Evolutionary conservation across 306 rosid species (phyloP).

Genomic region (Ziziphus jujuba): DNA sequence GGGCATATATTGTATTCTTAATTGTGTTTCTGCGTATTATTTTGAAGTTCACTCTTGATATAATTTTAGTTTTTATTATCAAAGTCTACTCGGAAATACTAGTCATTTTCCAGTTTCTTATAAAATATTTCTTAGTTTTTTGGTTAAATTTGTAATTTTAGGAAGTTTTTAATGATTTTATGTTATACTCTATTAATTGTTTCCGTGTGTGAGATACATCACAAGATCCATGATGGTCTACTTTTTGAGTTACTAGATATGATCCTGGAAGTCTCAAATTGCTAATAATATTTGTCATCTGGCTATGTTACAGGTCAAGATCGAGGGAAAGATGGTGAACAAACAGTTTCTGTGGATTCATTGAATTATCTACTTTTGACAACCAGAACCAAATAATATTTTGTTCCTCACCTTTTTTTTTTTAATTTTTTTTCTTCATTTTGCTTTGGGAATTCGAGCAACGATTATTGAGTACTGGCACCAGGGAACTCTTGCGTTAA

Average conservation of each 20-base stretch:
- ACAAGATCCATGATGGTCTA: neutral
- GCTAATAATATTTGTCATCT: constrained; percentile 8
- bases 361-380: constrained; percentile 39
- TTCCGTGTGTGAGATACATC: no score
- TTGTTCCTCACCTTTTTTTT: constrained; percentile 23
- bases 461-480: constrained; percentile 37
- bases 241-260: neutral
- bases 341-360: constrained; percentile 18
- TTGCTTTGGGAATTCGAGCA: constrained; percentile 42
- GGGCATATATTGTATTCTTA: constrained; percentile 23
- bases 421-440: constrained; percentile 25
- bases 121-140: no score
- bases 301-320: constrained; percentile 40
- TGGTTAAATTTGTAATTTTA: no score
- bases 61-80: neutral
- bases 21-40: constrained; percentile 6
- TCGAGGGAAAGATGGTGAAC: constrained; percentile 60
- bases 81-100: no score
- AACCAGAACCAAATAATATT: constrained; percentile 44
- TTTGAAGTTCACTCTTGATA: neutral
- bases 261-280: constrained; percentile 8
- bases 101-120: no score
- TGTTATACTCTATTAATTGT: no score
- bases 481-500: constrained; percentile 25
- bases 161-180: no score